A percentile compares a stretch with the other conserved stretches of the same genome.
These are phyloP conservation scores for Cladosporium sp. DNA, from an alignment of 2,329 filamentous ascomycete genomes.

Conservation along the genomic window DNA sequence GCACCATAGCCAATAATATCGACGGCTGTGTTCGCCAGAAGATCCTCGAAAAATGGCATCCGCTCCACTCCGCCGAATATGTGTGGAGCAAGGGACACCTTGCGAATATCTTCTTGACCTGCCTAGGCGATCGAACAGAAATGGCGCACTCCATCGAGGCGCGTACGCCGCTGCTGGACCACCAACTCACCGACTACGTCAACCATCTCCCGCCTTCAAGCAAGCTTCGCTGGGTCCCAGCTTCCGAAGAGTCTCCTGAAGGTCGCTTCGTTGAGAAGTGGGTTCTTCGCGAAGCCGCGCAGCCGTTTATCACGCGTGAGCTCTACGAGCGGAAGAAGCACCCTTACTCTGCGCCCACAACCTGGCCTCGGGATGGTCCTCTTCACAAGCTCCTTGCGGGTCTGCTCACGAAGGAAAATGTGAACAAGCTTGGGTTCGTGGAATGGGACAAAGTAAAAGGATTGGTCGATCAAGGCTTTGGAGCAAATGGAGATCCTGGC, in stretches of 20 bases:
- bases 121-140: conserved; percentile 48
- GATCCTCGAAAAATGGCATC: conserved; percentile 43
- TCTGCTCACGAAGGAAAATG: conserved; percentile 34
- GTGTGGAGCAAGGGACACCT: conserved; percentile 41
- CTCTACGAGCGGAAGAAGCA: conserved; percentile 53
- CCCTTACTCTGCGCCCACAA: conserved; percentile 49
- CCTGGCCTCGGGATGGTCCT: conserved; percentile 45
- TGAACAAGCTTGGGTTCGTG: conserved; percentile 35
- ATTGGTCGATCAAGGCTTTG: conserved; percentile 44
- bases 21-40: conserved; percentile 34
- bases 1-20: conserved; percentile 37
- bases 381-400: conserved; percentile 40
- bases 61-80: conserved; percentile 42
- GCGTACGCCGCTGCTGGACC: conserved; percentile 45
- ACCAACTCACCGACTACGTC: conserved; percentile 42
- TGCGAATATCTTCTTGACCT: conserved; percentile 43
- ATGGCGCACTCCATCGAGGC: conserved; percentile 47
- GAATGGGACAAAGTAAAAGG: conserved; percentile 40
- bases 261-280: conserved; percentile 49
- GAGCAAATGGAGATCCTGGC: conserved; percentile 31
- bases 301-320: conserved; percentile 54
- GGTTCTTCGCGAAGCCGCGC: conserved; percentile 52
- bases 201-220: conserved; percentile 40
- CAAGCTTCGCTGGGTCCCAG: conserved; percentile 38
- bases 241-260: background rate